Evolutionary conservation across 495 filamentous ascomycete genomes (phyloP), one percentile per base, ranked within the genome.

Genomic region (Xylaria curta): DNA sequence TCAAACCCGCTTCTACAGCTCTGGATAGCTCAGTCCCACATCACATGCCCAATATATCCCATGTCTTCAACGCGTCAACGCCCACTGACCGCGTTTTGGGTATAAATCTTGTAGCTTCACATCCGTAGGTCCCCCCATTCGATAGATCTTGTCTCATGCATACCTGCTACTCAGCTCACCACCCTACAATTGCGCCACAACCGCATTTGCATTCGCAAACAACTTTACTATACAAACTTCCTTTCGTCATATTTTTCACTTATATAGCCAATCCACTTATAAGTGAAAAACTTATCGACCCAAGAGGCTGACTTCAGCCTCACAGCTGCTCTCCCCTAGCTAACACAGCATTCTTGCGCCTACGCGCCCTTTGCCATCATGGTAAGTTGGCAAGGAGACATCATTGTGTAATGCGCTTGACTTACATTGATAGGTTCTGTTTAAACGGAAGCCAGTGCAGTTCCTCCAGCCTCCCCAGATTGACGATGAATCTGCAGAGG

Each of bases 381-480:
- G 81, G 81, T 81, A 79, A 44, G 71, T 33, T 47, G 44, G 28
- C 68, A 24, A 40, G 46, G 51, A 13, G 31, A 19, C 17, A 1
- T 4, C 2, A 15, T n/a, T 33, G 53, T 49, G 24, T 42, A 19
- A 67, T 44, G 64, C 70, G 70, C 63, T 17, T 28, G 47, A 51
- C 76, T 75, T 40, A 75, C 38, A 65, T 44, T 58, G 42, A 72
- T 73, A 98, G 96, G 96, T 98, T 70, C 88, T 97, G 68, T 97
- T 93, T 83, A 98, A 98, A 84, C 90, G 95, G 74, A 99, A 98
- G 82, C 94, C 94, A 67, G 94, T 99, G 75, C 92, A 94, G 84
- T 92, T 92, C 79, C 82, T 95, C 67, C 85, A 90, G 65, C 85
- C 85, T 68, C 93, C 93, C 0, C 83, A 88, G 66, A 89, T 95